These are phyloP conservation scores for Dinochytrium kinnereticum DNA, from an alignment of 371 early-diverging fungal species.

Conservation along the genomic window DNA sequence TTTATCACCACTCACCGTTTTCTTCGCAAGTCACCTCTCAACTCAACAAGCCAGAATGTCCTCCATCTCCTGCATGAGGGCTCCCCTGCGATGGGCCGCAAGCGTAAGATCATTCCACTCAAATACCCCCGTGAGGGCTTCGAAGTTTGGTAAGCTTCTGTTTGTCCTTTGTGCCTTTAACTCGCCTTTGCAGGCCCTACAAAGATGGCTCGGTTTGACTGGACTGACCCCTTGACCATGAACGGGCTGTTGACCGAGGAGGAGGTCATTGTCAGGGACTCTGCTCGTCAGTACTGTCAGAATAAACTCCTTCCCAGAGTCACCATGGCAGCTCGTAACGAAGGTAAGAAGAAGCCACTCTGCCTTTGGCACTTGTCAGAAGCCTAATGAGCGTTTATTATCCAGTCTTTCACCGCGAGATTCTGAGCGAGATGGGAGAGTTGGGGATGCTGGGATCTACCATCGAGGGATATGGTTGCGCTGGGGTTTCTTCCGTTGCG, in stretches of 20 bases:
- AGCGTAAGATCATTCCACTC: not conserved
- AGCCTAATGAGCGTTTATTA: not conserved
- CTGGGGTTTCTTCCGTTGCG: constrained; percentile 96
- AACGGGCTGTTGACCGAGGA: constrained; percentile 90
- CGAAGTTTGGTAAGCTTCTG: not conserved
- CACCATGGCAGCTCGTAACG: constrained; percentile 81
- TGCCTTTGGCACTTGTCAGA: not conserved
- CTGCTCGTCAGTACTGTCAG: constrained; percentile 89
- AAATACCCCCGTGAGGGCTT: not conserved
- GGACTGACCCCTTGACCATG: constrained; percentile 88
- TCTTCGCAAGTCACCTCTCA: no score
- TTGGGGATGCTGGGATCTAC: constrained; percentile 94
- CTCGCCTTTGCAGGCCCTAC: constrained; percentile 31
- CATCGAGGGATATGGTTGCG: constrained; percentile 95
- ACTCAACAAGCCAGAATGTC: no score
- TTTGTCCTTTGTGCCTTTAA: not conserved
- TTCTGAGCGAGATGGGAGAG: constrained; percentile 93
- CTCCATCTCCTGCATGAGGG: no score
- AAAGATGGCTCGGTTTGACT: constrained; percentile 82
- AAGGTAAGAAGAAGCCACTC: constrained; percentile 64
- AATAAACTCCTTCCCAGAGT: constrained; percentile 87
- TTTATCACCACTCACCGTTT: no score
- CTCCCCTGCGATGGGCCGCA: not conserved
- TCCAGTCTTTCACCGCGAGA: constrained; percentile 80
- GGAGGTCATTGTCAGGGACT: constrained; percentile 83